Evolutionary conservation across 352 stramenopile genomes (phyloP).

Genomic region (Phytophthora podocarpi): DNA sequence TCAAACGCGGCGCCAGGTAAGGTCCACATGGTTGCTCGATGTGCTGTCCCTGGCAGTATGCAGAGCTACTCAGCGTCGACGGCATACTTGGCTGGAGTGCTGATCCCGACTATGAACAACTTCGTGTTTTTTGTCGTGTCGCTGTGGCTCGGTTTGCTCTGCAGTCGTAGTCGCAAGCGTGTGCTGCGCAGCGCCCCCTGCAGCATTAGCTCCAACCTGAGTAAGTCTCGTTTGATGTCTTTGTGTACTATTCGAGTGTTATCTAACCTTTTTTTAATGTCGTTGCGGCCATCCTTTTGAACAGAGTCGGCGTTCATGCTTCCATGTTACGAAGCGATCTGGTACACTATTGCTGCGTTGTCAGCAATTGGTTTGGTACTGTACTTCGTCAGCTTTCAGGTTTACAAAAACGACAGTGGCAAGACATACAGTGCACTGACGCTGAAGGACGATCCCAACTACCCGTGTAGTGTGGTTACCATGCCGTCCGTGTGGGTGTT

Average conservation of each 20-base stretch:
- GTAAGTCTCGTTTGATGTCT: slow-evolving; percentile 43
- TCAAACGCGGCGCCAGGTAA: slow-evolving; percentile 30
- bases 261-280: no score
- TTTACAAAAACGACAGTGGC: slow-evolving; percentile 26
- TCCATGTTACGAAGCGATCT: slow-evolving; percentile 86
- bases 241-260: background rate
- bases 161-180: slow-evolving; percentile 75
- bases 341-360: slow-evolving; percentile 78
- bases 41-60: slow-evolving; percentile 40
- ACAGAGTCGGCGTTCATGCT: slow-evolving; percentile 86
- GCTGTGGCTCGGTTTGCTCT: slow-evolving; percentile 75
- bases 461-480: slow-evolving; percentile 60
- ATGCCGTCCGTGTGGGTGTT: slow-evolving; percentile 78
- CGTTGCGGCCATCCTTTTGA: slow-evolving; percentile 5
- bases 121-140: slow-evolving; percentile 73
- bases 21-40: slow-evolving; percentile 48
- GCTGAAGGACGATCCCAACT: slow-evolving; percentile 31
- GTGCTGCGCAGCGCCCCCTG: slow-evolving; percentile 62
- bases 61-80: slow-evolving; percentile 40
- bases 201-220: slow-evolving; percentile 75
- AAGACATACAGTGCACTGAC: slow-evolving; percentile 21
- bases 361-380: slow-evolving; percentile 56
- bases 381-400: slow-evolving; percentile 58
- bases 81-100: slow-evolving; percentile 45
- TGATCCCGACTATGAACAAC: slow-evolving; percentile 72